phyloP scores from a whole-genome alignment of 345 rosid species.

The Erysimum cheiranthoides region DNA sequence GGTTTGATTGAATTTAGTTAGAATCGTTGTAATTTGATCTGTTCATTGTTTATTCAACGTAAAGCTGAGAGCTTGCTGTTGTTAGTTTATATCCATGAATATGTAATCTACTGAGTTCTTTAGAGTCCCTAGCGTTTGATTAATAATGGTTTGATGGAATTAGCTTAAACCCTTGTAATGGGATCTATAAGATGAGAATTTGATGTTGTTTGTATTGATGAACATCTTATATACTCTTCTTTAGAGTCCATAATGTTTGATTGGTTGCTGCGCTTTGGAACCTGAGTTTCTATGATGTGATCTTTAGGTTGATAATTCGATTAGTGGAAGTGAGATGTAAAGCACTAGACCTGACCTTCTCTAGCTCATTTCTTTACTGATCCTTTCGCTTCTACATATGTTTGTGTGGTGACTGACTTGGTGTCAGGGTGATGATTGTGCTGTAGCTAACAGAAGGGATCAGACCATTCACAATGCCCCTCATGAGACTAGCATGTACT shows the following conservation, averaged over 20 bases:
- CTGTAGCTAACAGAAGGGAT: slow-evolving; percentile 91
- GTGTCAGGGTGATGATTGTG: slow-evolving; percentile 28
- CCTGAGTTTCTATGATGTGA: slow-evolving; percentile 8
- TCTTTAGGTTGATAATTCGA: neutral
- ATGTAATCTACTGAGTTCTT: neutral
- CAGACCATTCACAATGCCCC: slow-evolving; percentile 97
- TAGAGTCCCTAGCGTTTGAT: slow-evolving; percentile 6
- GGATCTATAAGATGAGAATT: neutral
- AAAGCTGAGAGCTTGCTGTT: slow-evolving; percentile 2
- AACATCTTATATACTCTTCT: neutral
- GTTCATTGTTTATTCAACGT: neutral
- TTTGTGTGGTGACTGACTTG: slow-evolving; percentile 15
- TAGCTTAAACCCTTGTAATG: neutral
- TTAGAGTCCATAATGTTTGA: neutral
- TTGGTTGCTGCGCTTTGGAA: neutral
- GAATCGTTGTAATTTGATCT: slow-evolving; percentile 8
- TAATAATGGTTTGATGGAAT: neutral
- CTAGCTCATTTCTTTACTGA: neutral
- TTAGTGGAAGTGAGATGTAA: slow-evolving; percentile 14
- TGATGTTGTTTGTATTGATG: neutral
- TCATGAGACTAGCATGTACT: slow-evolving; percentile 97
- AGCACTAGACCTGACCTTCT: slow-evolving; percentile 16
- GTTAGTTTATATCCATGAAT: slow-evolving; percentile 1
- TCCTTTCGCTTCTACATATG: neutral
- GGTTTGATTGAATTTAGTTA: neutral